phyloP scores from a whole-genome alignment of 805 yeast genomes.

The Candida ficus region DNA sequence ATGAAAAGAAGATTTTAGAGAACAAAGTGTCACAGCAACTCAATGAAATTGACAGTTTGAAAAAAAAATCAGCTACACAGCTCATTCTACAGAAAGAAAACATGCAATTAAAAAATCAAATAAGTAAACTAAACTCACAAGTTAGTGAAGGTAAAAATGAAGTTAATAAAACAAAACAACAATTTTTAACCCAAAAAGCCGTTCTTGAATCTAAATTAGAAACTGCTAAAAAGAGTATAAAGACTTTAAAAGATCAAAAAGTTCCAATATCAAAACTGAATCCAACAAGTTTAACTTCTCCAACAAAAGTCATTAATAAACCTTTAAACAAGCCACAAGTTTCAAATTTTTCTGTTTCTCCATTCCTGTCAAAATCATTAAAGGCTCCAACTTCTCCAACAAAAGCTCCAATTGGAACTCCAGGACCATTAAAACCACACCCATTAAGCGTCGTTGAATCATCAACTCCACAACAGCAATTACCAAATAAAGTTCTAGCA shows the following conservation, averaged over 20 bases:
- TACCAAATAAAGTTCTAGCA: slow-evolving; percentile 15
- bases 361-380: slow-evolving; percentile 16
- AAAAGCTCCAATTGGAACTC: too few relatives aligned
- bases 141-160: slow-evolving; percentile 26
- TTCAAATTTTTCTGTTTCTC: slow-evolving; percentile 19
- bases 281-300: slow-evolving; percentile 15
- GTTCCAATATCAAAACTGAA: slow-evolving; percentile 3
- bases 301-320: slow-evolving; percentile 2
- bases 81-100: slow-evolving; percentile 25
- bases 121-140: slow-evolving; percentile 29
- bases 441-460: slow-evolving; percentile 5
- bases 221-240: slow-evolving; percentile 28
- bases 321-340: slow-evolving; percentile 12
- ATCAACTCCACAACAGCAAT: slow-evolving; percentile 15
- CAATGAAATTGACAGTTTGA: slow-evolving; percentile 22
- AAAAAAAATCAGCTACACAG: slow-evolving; percentile 18
- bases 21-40: slow-evolving; percentile 14
- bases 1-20: slow-evolving; percentile 22
- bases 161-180: slow-evolving; percentile 26
- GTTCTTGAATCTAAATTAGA: slow-evolving; percentile 31
- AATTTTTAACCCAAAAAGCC: slow-evolving; percentile 30
- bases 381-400: slow-evolving; percentile 8
- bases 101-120: slow-evolving; percentile 29
- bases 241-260: slow-evolving; percentile 20
- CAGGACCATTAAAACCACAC: slow-evolving; percentile 2